Evolutionary conservation across 2,329 filamentous ascomycete species (phyloP).

Genomic region (Corniculantispora saksenae): DNA sequence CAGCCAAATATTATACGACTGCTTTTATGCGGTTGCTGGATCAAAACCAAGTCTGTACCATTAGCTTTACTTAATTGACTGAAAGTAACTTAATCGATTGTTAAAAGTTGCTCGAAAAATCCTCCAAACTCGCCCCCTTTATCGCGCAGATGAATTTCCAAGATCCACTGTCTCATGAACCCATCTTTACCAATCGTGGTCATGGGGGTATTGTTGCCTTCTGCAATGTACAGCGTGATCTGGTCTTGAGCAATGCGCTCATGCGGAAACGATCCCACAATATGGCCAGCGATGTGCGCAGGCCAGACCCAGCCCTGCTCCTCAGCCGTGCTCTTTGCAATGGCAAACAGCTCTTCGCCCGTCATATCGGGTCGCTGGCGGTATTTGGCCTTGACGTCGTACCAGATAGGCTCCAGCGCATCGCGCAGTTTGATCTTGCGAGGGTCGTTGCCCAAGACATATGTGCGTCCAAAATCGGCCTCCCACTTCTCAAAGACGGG

Average conservation of each 20-base stretch:
- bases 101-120: conserved; percentile 45
- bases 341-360: conserved; percentile 48
- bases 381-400: conserved; percentile 43
- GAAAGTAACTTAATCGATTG: conserved; percentile 14
- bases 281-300: conserved; percentile 46
- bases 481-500: conserved; percentile 55
- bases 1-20: background rate
- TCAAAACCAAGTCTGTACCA: background rate
- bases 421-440: conserved; percentile 46
- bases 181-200: conserved; percentile 40
- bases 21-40: conserved; percentile 3
- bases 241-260: conserved; percentile 52
- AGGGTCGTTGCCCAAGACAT: conserved; percentile 49
- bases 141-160: conserved; percentile 50
- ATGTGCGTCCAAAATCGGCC: conserved; percentile 55
- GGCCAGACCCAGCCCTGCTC: conserved; percentile 47
- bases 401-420: conserved; percentile 48
- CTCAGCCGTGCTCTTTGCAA: conserved; percentile 40
- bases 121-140: conserved; percentile 37
- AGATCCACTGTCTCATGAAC: conserved; percentile 48
- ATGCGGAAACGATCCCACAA: conserved; percentile 52
- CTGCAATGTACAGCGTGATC: conserved; percentile 45
- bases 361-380: conserved; percentile 45
- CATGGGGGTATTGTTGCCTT: conserved; percentile 46
- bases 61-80: background rate